These are phyloP conservation scores for Pyrus hybrid DNA, from an alignment of 331 rosid genomes.

Conservation along the genomic window DNA sequence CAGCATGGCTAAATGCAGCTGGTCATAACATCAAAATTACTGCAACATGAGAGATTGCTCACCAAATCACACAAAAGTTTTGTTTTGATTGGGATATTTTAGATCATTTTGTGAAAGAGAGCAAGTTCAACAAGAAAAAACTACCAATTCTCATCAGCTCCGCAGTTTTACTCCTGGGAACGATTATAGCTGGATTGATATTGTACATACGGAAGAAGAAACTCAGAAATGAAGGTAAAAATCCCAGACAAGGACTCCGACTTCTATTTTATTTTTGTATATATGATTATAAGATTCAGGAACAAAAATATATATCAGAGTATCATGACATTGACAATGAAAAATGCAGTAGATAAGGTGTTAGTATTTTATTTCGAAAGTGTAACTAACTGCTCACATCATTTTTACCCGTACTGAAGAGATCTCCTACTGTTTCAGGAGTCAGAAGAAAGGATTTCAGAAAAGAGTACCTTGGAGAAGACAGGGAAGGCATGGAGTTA, in stretches of 20 bases:
- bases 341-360: neutral
- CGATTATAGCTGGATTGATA: neutral
- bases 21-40: neutral
- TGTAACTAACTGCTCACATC: too few relatives aligned
- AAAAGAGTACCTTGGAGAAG: neutral
- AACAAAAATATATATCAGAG: neutral
- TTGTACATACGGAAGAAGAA: neutral
- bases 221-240: neutral
- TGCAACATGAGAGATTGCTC: neutral
- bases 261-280: too few relatives aligned
- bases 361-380: neutral
- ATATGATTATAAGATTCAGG: neutral
- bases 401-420: neutral
- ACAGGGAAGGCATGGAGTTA: conserved; percentile 7
- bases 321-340: neutral
- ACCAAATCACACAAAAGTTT: neutral
- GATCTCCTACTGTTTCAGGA: neutral
- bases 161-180: neutral
- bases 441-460: neutral
- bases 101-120: neutral
- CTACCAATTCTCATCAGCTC: neutral
- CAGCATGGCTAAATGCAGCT: neutral
- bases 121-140: neutral
- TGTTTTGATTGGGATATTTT: neutral
- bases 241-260: neutral